phyloP scores from a whole-genome alignment of 192 early-diverging fungal species.

The Umbelopsis vinacea region DNA sequence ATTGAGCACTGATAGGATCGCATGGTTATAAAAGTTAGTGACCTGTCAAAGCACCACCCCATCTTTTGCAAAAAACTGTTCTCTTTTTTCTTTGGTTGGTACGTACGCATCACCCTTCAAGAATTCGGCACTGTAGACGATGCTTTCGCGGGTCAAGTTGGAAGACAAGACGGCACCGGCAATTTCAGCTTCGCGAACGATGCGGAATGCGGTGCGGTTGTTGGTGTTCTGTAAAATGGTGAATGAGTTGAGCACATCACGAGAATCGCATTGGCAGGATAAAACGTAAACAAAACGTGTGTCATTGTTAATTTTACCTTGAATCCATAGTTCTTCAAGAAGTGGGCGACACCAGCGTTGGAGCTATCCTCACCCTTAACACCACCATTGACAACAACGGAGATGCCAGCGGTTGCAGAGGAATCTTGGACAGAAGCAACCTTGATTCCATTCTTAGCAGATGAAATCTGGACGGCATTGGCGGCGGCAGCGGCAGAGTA shows the following conservation, averaged over 20 bases:
- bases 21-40: too few relatives aligned
- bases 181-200: conserved; percentile 89
- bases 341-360: conserved; percentile 85
- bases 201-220: conserved; percentile 83
- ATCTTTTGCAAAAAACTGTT: too few relatives aligned
- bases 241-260: too few relatives aligned
- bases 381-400: conserved; percentile 89
- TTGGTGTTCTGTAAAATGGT: conserved; percentile 66
- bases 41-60: too few relatives aligned
- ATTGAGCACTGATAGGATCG: conserved; percentile 53
- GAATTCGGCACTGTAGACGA: conserved; percentile 88
- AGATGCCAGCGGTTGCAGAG: conserved; percentile 76
- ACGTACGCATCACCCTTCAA: conserved; percentile 87
- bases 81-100: background rate
- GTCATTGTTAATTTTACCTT: conserved; percentile 56
- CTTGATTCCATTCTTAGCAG: conserved; percentile 60
- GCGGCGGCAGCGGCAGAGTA: conserved; percentile 52
- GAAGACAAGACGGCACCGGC: conserved; percentile 85
- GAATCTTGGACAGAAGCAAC: conserved; percentile 72
- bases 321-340: conserved; percentile 88
- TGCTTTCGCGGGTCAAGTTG: conserved; percentile 80
- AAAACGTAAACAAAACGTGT: conserved; percentile 1
- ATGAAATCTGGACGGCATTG: conserved; percentile 43
- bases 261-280: background rate
- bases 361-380: conserved; percentile 78